Base-by-base conservation (phyloP, 331 rosid species). In the Acacia pycnantha region DNA sequence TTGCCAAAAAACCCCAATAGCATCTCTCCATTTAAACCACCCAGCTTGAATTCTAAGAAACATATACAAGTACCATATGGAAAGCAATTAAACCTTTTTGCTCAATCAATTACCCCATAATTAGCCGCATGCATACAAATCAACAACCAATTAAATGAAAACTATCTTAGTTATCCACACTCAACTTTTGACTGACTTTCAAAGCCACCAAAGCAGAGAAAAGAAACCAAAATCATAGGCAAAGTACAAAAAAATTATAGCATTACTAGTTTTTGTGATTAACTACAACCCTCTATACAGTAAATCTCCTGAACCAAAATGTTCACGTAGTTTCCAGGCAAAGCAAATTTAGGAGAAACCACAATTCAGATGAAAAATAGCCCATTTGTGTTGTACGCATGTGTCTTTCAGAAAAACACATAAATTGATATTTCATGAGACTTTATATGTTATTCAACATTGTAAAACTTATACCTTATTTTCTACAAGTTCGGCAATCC, bases 401-500 rank as follows among this genome's bases (percentile, higher is more conserved):
- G 16, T 8, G 3, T 47, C 65, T 51, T 81, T 43, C 37, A 19
- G 66, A 37, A 46, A 76, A 79, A 81, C 43, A 62, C 47, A 58
- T 22, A 79, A 62, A 81, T 48, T 21, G 79, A 69, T 40, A 44
- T 26, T 62, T 74, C 24, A 54, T 33, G 40, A 5, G 69, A 81
- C 54, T 78, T n/a, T 41, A 43, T 8, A 26, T 27, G 51, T 47
- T 71, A 64, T 18, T 76, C n/a, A 68, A 65, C 59, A 74, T 5
- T 54, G 50, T 15, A 69, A 80, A 82, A 88, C 91, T 11, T 50
- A 83, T 90, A 95, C 99, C 99, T 92, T 96, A 77, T 72, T 90
- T 86, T 96, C 98, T 79, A 96, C 99, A 66, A 91, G 98, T 70
- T 96, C 97, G 7, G 99, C 99, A 80, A 96, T 96, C 97, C 91